phyloP scores from a whole-genome alignment of 2,329 filamentous ascomycete genomes.

The Aciculosporium take region DNA sequence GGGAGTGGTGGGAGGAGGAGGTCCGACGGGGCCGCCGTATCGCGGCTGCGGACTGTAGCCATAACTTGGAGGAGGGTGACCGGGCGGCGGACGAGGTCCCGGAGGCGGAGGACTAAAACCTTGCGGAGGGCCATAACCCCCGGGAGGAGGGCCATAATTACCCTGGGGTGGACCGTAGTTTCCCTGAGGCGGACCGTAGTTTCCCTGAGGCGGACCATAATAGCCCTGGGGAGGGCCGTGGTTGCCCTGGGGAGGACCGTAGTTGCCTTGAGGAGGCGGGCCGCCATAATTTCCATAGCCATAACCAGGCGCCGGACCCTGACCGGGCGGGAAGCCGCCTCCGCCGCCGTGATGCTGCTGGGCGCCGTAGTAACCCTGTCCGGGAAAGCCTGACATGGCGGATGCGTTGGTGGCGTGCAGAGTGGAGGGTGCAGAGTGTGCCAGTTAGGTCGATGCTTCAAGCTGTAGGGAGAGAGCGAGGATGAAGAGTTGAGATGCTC shows the following conservation, averaged over 20 bases:
- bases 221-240: slow-evolving; percentile 11
- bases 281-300: slow-evolving; percentile 17
- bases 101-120: slow-evolving; percentile 11
- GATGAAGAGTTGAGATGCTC: not conserved
- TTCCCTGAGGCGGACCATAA: slow-evolving; percentile 8
- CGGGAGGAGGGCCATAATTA: slow-evolving; percentile 12
- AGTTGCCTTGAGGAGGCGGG: slow-evolving; percentile 12
- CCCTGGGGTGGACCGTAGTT: slow-evolving; percentile 12
- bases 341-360: slow-evolving; percentile 17
- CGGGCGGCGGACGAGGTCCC: slow-evolving; percentile 10
- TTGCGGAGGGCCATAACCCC: slow-evolving; percentile 12
- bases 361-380: slow-evolving; percentile 25
- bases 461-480: not conserved
- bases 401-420: not conserved
- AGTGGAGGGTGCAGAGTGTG: not conserved
- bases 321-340: slow-evolving; percentile 12
- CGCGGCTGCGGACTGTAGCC: slow-evolving; percentile 6
- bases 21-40: slow-evolving; percentile 17
- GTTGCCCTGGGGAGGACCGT: slow-evolving; percentile 12
- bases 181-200: slow-evolving; percentile 9
- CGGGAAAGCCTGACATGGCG: slow-evolving; percentile 27
- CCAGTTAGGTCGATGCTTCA: too few species aligned
- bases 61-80: slow-evolving; percentile 9
- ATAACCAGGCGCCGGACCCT: slow-evolving; percentile 15
- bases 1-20: slow-evolving; percentile 28